A percentile compares a stretch with the other conserved stretches of the same genome.
phyloP scores from a whole-genome alignment of 768 basidiomycete genomes.

The Solioccasus polychromus region DNA sequence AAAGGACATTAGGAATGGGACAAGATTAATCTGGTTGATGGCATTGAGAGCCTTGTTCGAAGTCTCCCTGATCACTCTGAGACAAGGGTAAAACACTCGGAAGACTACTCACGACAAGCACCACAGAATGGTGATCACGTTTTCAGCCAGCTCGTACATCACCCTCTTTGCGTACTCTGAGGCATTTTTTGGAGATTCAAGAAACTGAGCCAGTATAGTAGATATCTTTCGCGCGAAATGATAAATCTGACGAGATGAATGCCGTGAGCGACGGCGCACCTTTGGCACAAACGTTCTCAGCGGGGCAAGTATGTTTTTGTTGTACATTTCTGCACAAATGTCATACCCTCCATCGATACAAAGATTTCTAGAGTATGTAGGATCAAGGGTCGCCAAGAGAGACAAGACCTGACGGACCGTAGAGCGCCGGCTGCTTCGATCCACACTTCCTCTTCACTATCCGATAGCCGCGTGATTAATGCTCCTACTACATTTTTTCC shows the following conservation, averaged over 20 bases:
- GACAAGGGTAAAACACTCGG: slow-evolving; percentile 4
- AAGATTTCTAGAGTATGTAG: slow-evolving; percentile 61
- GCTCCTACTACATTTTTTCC: slow-evolving; percentile 88
- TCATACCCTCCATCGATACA: slow-evolving; percentile 96
- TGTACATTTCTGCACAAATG: slow-evolving; percentile 95
- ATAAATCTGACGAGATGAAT: not conserved
- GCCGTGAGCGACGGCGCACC: slow-evolving; percentile 37
- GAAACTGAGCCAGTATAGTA: slow-evolving; percentile 61
- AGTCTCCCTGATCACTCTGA: slow-evolving; percentile 62
- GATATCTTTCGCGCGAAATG: slow-evolving; percentile 56
- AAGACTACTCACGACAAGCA: slow-evolving; percentile 80
- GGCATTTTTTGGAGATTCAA: slow-evolving; percentile 56
- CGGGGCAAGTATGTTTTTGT: slow-evolving; percentile 86
- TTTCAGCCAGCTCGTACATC: slow-evolving; percentile 87
- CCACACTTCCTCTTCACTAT: slow-evolving; percentile 88
- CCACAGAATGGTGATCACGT: slow-evolving; percentile 90
- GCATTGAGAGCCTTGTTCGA: slow-evolving; percentile 81
- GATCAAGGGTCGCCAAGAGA: slow-evolving; percentile 7
- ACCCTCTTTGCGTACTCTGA: slow-evolving; percentile 71
- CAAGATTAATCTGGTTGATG: slow-evolving; percentile 75
- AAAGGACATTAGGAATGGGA: slow-evolving; percentile 91
- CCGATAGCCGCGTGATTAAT: slow-evolving; percentile 83
- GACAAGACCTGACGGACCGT: slow-evolving; percentile 48
- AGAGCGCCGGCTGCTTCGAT: slow-evolving; percentile 86
- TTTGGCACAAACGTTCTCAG: slow-evolving; percentile 76